Evolutionary conservation across 176 grass and related monocot genomes (phyloP).

Genomic region (Phoenix dactylifera): DNA sequence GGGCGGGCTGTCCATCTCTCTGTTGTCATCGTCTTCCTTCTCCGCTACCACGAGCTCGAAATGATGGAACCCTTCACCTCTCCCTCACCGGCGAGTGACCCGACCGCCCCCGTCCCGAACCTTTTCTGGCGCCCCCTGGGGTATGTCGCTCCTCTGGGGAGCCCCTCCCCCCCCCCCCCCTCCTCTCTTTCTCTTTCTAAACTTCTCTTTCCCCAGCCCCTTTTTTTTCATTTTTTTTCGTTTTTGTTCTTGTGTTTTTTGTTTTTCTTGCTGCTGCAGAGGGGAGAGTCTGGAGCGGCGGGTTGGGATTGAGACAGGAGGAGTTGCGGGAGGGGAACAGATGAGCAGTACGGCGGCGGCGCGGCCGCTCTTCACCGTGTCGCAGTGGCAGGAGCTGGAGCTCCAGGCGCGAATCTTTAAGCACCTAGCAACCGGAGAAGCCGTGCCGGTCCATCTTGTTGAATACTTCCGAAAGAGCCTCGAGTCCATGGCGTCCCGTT

Average conservation of each 20-base stretch:
- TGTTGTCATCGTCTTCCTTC: slow-evolving; percentile 1
- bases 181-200: slow-evolving; percentile 23
- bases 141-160: background rate
- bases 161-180: background rate
- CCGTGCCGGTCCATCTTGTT: slow-evolving; percentile 75
- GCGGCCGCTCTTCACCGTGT: slow-evolving; percentile 55
- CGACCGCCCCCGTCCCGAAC: background rate
- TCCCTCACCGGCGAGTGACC: background rate
- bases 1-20: background rate
- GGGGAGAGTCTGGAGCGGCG: slow-evolving; percentile 22
- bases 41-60: background rate
- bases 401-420: slow-evolving; percentile 85
- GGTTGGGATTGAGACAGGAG: slow-evolving; percentile 24
- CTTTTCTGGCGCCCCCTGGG: background rate
- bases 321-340: background rate
- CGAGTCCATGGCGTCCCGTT: slow-evolving; percentile 42
- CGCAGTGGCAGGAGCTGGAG: slow-evolving; percentile 93
- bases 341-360: slow-evolving; percentile 8
- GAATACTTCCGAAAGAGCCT: slow-evolving; percentile 55
- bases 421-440: slow-evolving; percentile 74
- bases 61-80: slow-evolving; percentile 8
- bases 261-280: slow-evolving; percentile 5
- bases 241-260: no score
- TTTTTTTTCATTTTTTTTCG: slow-evolving; percentile 9
- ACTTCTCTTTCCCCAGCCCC: slow-evolving; percentile 14